Evolutionary conservation across 345 rosid species (phyloP).

Genomic region (Gossypium australe): DNA sequence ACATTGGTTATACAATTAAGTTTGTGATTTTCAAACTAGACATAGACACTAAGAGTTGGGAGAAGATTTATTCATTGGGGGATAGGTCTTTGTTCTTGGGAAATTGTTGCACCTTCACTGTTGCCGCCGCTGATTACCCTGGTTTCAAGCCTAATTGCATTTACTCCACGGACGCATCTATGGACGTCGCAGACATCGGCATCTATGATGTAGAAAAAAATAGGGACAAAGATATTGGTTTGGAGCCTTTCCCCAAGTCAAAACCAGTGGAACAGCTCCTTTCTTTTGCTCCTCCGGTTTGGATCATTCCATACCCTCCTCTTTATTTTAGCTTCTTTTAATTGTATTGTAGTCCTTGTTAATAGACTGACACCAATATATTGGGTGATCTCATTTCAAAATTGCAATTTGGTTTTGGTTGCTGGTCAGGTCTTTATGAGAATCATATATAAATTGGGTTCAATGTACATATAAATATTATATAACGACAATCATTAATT

Average conservation of each 20-base stretch:
- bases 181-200: too few species aligned
- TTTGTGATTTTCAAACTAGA: not conserved
- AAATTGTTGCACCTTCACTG: not conserved
- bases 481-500: too few species aligned
- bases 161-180: not conserved
- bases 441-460: too few species aligned
- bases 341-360: too few species aligned
- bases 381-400: too few species aligned
- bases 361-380: too few species aligned
- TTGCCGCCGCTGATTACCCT: not conserved
- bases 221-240: not conserved
- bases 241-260: not conserved
- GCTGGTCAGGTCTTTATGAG: too few species aligned
- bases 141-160: not conserved
- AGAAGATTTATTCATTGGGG: not conserved
- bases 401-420: too few species aligned
- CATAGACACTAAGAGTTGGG: not conserved
- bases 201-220: not conserved
- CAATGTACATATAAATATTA: too few species aligned
- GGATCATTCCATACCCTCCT: not conserved
- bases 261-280: too few species aligned
- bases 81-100: not conserved
- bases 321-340: too few species aligned
- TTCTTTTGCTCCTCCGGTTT: not conserved
- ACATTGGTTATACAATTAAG: not conserved